Evolutionary conservation across 2,329 filamentous ascomycete species (phyloP), one percentile per base, ranked within the genome.

Genomic region (Magnaporthiopsis incrustans): DNA sequence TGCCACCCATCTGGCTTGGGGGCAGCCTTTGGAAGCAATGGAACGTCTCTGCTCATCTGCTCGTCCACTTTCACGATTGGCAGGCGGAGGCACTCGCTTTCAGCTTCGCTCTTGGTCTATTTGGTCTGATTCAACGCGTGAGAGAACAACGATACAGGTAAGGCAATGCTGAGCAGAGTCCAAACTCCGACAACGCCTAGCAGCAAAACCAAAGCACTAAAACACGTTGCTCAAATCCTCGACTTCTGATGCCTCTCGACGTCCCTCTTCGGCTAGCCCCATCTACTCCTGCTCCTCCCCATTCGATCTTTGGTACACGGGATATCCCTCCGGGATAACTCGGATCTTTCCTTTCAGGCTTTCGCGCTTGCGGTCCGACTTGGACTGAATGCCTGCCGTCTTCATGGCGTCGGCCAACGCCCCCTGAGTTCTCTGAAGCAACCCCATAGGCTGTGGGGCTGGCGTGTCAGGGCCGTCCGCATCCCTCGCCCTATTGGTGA

Each of bases 401-500:
- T 60, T 44, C 32, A 58, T 63, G 11, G 61, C 61, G 25, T 50
- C 53, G 7, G 56, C 61, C 10, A 63, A 27, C 32, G 58, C 30
- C 11, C 61, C 61, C 3, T 63, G 61, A 14, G 61, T 63, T 25
- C 57, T 63, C 12, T 63, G 61, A n/a, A 63, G 18, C 61, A 63
- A 25, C 11, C 53, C 61, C 14, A 53, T n/a, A 11, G 44, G 8
- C 44, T 15, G 50, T 3, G 65, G 65, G 44, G 64, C 7, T 22
- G 65, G 65, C 58, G 63, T 64, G 58, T 61, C 61, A 12, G 65
- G 63, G 3, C 63, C 61, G 18, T 59, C 56, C 5, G 35, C 44
- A 18, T 33, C 38, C 22, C 63, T 57, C 57, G 53, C 2, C 26
- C 61, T 15, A 35, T 64, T 66, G 57, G 14, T 44, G 2, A 64